Conservation (phyloP, 75 land plant species). For the Pinus taeda region DNA sequence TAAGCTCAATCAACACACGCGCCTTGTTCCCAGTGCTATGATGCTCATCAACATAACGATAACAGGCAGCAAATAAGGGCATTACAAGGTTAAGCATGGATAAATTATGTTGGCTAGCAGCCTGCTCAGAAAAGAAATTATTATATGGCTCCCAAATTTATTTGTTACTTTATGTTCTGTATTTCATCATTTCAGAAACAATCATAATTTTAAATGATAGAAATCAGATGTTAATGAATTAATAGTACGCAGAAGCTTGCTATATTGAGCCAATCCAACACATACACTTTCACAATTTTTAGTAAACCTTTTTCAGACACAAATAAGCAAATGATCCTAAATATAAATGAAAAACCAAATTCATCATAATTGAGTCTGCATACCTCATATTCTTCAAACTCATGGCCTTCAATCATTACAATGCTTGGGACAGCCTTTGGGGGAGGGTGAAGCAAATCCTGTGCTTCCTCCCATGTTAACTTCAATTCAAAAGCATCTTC, state of each 20-base stretch:
- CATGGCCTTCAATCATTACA: constrained; percentile 80
- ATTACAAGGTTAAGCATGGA: neutral
- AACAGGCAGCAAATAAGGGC: neutral
- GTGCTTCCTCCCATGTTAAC: constrained; percentile 84
- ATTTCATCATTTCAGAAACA: no score
- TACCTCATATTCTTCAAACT: constrained; percentile 94
- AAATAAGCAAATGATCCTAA: neutral
- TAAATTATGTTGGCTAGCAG: neutral
- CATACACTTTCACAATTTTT: no score
- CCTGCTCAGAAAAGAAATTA: neutral
- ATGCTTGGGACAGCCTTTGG: constrained; percentile 68
- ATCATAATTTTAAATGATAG: no score
- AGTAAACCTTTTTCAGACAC: no score
- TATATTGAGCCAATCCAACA: neutral
- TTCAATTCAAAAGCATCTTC: constrained; percentile 78
- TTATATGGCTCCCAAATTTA: neutral
- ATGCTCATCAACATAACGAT: neutral
- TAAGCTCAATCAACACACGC: neutral
- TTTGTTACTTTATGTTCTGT: no score
- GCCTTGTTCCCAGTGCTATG: neutral
- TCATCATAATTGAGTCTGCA: neutral
- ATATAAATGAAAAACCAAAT: neutral
- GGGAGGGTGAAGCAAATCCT: constrained; percentile 72
- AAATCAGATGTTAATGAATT: neutral
- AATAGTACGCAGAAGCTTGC: neutral